Conservation (phyloP, 192 early-diverging fungal genomes). For the Coemansia sp. region DNA sequence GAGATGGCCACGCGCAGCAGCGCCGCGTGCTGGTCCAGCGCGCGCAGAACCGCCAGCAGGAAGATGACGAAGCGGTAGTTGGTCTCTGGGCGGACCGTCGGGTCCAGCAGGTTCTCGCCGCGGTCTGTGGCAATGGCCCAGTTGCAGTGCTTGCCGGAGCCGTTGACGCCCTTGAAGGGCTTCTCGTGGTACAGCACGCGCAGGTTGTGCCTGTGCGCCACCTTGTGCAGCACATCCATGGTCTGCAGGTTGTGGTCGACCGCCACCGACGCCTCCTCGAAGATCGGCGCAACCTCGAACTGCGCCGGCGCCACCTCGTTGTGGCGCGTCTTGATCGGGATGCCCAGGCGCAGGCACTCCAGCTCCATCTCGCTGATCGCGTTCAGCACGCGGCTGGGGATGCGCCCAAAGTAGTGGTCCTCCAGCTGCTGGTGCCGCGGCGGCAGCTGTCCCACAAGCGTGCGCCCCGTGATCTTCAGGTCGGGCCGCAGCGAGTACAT, state of each 20-base stretch:
- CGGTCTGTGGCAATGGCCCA: conserved; percentile 93
- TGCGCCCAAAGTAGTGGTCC: conserved; percentile 99
- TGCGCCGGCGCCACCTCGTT: conserved; percentile 99
- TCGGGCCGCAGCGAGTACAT: conserved; percentile 94
- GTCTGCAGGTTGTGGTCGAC: conserved; percentile 98
- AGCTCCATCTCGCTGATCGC: conserved; percentile 92
- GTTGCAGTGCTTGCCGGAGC: conserved; percentile 99
- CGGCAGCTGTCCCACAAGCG: conserved; percentile 88
- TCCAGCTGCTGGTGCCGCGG: conserved; percentile 99
- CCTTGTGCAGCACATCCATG: conserved; percentile 97
- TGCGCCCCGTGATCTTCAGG: conserved; percentile 94
- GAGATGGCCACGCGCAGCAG: conserved; percentile 90
- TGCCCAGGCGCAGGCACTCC: conserved; percentile 91
- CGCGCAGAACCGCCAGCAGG: conserved; percentile 89
- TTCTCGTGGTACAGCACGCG: conserved; percentile 99
- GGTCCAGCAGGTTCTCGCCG: conserved; percentile 97
- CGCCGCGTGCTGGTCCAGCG: conserved; percentile 87
- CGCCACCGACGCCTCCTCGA: conserved; percentile 93
- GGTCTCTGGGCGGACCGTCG: conserved; percentile 93
- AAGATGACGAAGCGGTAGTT: conserved; percentile 98
- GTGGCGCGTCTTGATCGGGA: conserved; percentile 98
- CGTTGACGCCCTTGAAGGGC: conserved; percentile 98
- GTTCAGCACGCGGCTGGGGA: conserved; percentile 89
- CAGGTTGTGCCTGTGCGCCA: conserved; percentile 96
- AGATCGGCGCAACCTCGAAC: conserved; percentile 98